phyloP scores from a whole-genome alignment of 345 rosid genomes.

The Lagerstroemia speciosa region DNA sequence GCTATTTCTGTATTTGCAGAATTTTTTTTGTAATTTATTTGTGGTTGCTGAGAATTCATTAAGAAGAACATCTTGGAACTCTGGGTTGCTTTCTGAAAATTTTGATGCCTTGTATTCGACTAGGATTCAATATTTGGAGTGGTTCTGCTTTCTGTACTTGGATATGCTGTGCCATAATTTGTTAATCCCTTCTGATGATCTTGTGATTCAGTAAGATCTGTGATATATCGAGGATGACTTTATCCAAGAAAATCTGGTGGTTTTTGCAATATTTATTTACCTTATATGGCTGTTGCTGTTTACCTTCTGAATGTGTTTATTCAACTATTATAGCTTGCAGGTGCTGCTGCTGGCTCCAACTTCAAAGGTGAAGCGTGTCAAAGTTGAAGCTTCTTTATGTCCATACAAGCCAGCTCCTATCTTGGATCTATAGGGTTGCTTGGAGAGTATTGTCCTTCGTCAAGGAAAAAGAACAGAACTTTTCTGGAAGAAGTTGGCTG shows the following conservation, averaged over 20 bases:
- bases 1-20: not conserved
- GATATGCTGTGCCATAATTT: no score
- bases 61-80: no score
- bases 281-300: not conserved
- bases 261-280: no score
- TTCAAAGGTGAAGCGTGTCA: conserved; percentile 1
- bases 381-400: conserved; percentile 77
- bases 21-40: not conserved
- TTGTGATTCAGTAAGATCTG: no score
- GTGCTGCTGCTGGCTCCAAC: not conserved
- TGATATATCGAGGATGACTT: no score
- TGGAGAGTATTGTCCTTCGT: conserved; percentile 63
- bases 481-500: conserved; percentile 29
- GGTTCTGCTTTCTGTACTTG: no score
- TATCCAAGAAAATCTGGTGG: no score
- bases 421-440: conserved; percentile 71
- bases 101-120: no score
- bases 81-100: no score
- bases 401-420: conserved; percentile 59
- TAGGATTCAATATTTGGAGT: no score
- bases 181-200: no score
- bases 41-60: no score
- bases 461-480: conserved; percentile 49
- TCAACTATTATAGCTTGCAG: not conserved
- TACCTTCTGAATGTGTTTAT: not conserved